Evolutionary conservation across 1,284 basidiomycete species (phyloP).

Genomic region (Agroathelia rolfsii): DNA sequence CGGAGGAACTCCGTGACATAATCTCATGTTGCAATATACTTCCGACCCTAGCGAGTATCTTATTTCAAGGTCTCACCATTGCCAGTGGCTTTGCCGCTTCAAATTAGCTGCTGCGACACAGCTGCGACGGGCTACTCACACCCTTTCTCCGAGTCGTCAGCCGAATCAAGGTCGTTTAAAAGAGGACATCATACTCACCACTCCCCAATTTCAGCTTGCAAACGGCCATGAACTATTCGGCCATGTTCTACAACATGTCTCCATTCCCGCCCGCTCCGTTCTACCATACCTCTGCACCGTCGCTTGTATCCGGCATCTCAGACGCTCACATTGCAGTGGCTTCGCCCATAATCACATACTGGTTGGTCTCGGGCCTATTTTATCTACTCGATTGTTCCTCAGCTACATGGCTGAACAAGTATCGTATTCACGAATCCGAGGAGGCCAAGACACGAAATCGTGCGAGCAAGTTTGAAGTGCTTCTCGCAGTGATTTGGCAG

Average conservation of each 20-base stretch:
- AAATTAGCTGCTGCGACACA: too few species aligned
- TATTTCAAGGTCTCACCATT: too few species aligned
- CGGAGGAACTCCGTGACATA: too few species aligned
- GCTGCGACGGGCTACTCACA: too few species aligned
- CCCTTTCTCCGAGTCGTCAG: too few species aligned
- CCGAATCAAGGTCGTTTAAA: too few species aligned
- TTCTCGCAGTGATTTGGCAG: slow-evolving; percentile 52
- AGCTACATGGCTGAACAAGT: slow-evolving; percentile 47
- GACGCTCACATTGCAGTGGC: slow-evolving; percentile 49
- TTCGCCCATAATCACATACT: slow-evolving; percentile 54
- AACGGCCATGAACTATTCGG: too few species aligned
- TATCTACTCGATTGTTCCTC: slow-evolving; percentile 44
- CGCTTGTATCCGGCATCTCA: slow-evolving; percentile 50
- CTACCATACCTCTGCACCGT: slow-evolving; percentile 48
- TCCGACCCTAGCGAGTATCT: too few species aligned
- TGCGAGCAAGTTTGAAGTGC: slow-evolving; percentile 40
- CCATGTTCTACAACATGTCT: slow-evolving; percentile 18
- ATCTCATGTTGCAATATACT: too few species aligned
- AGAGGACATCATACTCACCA: too few species aligned
- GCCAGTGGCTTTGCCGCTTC: too few species aligned
- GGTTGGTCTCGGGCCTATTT: slow-evolving; percentile 50
- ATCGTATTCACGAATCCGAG: slow-evolving; percentile 57
- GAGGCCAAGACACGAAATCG: slow-evolving; percentile 55
- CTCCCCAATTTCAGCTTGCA: too few species aligned
- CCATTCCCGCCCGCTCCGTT: slow-evolving; percentile 33